Conservation (phyloP, 2,329 filamentous ascomycete genomes). For the Fusarium beomiforme region DNA sequence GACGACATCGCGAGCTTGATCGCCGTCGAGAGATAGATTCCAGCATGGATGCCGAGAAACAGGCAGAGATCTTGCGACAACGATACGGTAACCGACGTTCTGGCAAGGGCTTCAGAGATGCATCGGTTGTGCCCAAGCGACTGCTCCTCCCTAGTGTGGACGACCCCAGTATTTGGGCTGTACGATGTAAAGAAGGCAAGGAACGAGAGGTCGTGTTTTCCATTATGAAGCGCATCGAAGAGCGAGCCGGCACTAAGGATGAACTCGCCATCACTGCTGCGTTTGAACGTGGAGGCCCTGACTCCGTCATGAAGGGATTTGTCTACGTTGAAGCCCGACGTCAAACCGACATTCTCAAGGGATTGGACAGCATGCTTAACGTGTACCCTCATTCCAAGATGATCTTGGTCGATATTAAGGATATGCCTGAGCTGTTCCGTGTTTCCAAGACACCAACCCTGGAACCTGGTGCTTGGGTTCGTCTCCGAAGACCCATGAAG, state of each 20-base stretch:
- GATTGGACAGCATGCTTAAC: slow-evolving; percentile 85
- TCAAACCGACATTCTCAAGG: slow-evolving; percentile 84
- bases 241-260: slow-evolving; percentile 80
- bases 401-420: slow-evolving; percentile 91
- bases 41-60: slow-evolving; percentile 92
- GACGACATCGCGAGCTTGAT: slow-evolving; percentile 93
- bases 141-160: slow-evolving; percentile 91
- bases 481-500: slow-evolving; percentile 80
- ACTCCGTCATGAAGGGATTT: slow-evolving; percentile 88
- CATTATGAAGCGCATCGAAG: slow-evolving; percentile 89
- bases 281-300: slow-evolving; percentile 85
- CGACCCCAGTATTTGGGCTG: slow-evolving; percentile 95
- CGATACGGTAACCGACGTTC: slow-evolving; percentile 84
- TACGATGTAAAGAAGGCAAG: slow-evolving; percentile 93
- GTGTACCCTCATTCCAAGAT: slow-evolving; percentile 90
- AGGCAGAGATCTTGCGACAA: slow-evolving; percentile 86
- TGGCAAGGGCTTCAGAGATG: slow-evolving; percentile 72
- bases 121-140: slow-evolving; percentile 83
- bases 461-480: slow-evolving; percentile 90
- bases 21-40: slow-evolving; percentile 87
- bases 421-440: slow-evolving; percentile 95
- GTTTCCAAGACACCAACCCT: slow-evolving; percentile 87
- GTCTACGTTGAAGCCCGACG: slow-evolving; percentile 93
- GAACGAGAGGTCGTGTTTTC: slow-evolving; percentile 90
- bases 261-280: slow-evolving; percentile 87